Evolutionary conservation across 73 alveolate species (phyloP).

Genomic region (Paramecium biaurelia): DNA sequence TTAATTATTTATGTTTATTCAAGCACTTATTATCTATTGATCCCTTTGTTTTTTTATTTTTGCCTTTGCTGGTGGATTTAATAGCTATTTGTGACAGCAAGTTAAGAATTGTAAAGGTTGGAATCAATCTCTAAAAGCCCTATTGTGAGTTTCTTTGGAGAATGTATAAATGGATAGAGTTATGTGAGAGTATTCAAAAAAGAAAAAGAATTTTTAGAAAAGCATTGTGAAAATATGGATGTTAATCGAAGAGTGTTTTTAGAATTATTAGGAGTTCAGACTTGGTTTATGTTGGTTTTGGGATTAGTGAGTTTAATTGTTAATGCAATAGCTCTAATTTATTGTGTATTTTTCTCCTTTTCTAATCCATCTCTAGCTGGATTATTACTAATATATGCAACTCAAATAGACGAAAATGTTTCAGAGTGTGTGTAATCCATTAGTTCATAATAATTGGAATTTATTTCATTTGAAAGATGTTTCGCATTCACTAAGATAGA

Average conservation of each 20-base stretch:
- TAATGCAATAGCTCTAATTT: not conserved
- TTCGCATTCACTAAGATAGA: conserved; percentile 74
- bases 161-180: conserved; percentile 72
- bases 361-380: conserved; percentile 77
- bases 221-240: conserved; percentile 54
- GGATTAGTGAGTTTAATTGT: not conserved
- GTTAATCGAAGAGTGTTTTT: conserved; percentile 45
- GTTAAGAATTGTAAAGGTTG: conserved; percentile 83
- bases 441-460: conserved; percentile 78
- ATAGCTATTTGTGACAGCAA: conserved; percentile 71
- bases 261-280: not conserved
- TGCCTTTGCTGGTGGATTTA: conserved; percentile 56
- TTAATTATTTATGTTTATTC: conserved; percentile 24
- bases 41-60: conserved; percentile 20
- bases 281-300: conserved; percentile 37
- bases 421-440: conserved; percentile 71
- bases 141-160: conserved; percentile 75
- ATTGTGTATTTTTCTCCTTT: conserved; percentile 48
- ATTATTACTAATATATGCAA: conserved; percentile 73
- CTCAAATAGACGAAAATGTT: conserved; percentile 71
- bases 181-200: conserved; percentile 76
- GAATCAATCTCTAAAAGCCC: conserved; percentile 86
- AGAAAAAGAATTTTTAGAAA: not conserved
- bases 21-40: conserved; percentile 38
- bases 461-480: conserved; percentile 87